Base-by-base conservation (phyloP, 345 rosid species). In the Linum trigynum region DNA sequence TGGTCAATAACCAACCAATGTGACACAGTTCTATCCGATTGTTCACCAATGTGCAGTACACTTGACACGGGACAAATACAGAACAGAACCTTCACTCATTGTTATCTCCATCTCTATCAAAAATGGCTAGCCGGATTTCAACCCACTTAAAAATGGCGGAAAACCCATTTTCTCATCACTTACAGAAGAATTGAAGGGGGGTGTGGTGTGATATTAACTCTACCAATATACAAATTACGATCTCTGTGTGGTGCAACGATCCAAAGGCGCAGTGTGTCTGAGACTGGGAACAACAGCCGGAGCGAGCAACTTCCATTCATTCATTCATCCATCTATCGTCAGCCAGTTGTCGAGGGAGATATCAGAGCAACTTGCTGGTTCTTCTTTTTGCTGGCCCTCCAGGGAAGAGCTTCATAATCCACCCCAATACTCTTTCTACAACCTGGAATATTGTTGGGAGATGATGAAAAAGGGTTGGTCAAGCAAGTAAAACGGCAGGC, bases 341-440 rank as follows among this genome's bases (percentile, higher is more conserved):
- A 9, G 53, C 14, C 53, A 15, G 53, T 43, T 2, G 50, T 43
- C 9, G 9, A 5, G 50, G 50, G 10, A 48, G 14, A 48, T 48
- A 12, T 79, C 85, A 95, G 51, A 91, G 84, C 71, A 83, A 91
- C 84, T 89, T 95, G 90, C 92, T 86, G 64, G 87, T 80, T 76
- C 98, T 80, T 69, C 92, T 77, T 77, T 78, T 87, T 17, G 98
- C 71, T 3, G 96, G 87, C 15, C 98, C 99, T 65, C 98, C 96
- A 1, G 98, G 99, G 69, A 95, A 95, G 67, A 91, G 86, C 79
- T 87, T 91, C 96, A 95, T 91, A 59, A 95, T 91, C 99, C 98
- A 95, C 57, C 96, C 99, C 72, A 95, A 76, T 37, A 95, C 98
- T 80, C 97, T 87, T 77, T 95, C 99, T 63, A 95, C 99, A 63